Percentiles rank a stretch among this genome's conserved stretches.
Evolutionary conservation across 2,329 filamentous ascomycete genomes (phyloP).

Genomic region (Alternaria sp.): DNA sequence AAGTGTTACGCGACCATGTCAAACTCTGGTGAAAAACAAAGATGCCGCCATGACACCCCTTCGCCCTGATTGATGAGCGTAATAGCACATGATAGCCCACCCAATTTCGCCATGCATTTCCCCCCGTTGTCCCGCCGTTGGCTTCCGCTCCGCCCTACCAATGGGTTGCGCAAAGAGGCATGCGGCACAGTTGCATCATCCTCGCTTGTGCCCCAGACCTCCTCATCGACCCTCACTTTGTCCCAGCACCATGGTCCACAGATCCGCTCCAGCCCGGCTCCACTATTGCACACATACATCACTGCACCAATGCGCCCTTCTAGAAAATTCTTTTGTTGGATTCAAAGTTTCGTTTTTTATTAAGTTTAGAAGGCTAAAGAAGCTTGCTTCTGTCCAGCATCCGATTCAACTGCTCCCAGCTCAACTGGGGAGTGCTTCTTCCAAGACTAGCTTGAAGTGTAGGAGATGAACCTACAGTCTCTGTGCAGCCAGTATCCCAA

Average conservation of each 20-base stretch:
- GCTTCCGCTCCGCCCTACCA: constrained; percentile 19
- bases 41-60: not conserved
- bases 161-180: not conserved
- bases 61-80: not conserved
- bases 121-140: constrained; percentile 8
- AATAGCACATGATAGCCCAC: not conserved
- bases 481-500: constrained; percentile 22
- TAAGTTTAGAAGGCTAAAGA: constrained; percentile 50
- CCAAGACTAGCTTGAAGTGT: constrained; percentile 58
- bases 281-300: not conserved
- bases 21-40: constrained; percentile 14
- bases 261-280: not conserved
- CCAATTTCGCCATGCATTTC: not conserved
- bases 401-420: constrained; percentile 56
- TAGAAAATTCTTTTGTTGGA: not conserved
- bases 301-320: not conserved
- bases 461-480: constrained; percentile 63
- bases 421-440: constrained; percentile 46
- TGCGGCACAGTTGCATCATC: constrained; percentile 17
- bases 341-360: constrained; percentile 45
- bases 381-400: constrained; percentile 61
- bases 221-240: not conserved
- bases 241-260: constrained; percentile 11
- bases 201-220: constrained; percentile 14
- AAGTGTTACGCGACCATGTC: constrained; percentile 3